Conservation (phyloP, 2,329 filamentous ascomycete genomes). For the Nemania sp. region DNA sequence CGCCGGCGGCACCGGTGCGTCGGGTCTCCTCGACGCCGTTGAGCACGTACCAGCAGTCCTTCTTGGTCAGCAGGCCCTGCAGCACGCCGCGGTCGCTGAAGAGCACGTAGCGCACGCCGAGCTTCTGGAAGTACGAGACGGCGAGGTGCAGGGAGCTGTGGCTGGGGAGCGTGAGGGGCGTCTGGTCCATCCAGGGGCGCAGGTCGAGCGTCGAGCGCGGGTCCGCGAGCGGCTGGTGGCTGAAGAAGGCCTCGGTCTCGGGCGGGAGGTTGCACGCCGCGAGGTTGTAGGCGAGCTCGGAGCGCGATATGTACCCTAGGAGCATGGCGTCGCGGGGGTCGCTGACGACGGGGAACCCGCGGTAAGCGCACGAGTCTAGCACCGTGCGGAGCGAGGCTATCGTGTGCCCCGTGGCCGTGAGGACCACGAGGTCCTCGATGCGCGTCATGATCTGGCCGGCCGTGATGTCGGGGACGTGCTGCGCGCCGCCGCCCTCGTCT, state of each 20-base stretch:
- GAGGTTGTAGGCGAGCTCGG: conserved; percentile 84
- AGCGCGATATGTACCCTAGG: conserved; percentile 91
- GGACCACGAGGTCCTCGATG: conserved; percentile 85
- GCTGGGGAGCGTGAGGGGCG: conserved; percentile 85
- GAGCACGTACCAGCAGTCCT: conserved; percentile 93
- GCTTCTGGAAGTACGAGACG: conserved; percentile 90
- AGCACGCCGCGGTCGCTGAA: conserved; percentile 82
- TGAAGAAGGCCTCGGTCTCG: conserved; percentile 82
- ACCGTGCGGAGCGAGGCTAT: conserved; percentile 74
- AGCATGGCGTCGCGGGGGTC: conserved; percentile 77
- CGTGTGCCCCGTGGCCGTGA: conserved; percentile 87
- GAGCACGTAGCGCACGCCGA: conserved; percentile 87
- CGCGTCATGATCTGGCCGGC: conserved; percentile 91
- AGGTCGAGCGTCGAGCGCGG: conserved; percentile 80
- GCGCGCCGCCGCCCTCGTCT: conserved; percentile 63
- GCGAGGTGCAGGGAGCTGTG: conserved; percentile 80
- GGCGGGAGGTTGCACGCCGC: conserved; percentile 65
- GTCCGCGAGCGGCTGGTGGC: conserved; percentile 80
- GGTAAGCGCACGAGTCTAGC: conserved; percentile 75
- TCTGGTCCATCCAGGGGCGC: conserved; percentile 98
- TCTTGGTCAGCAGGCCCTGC: conserved; percentile 90
- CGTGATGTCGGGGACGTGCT: conserved; percentile 74
- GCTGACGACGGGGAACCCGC: conserved; percentile 89
- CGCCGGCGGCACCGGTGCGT: conserved; percentile 32
- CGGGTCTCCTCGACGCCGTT: conserved; percentile 73